These are phyloP conservation scores for Grigorovia yakushimaensis DNA, from an alignment of 805 yeast genomes.

Conservation along the genomic window DNA sequence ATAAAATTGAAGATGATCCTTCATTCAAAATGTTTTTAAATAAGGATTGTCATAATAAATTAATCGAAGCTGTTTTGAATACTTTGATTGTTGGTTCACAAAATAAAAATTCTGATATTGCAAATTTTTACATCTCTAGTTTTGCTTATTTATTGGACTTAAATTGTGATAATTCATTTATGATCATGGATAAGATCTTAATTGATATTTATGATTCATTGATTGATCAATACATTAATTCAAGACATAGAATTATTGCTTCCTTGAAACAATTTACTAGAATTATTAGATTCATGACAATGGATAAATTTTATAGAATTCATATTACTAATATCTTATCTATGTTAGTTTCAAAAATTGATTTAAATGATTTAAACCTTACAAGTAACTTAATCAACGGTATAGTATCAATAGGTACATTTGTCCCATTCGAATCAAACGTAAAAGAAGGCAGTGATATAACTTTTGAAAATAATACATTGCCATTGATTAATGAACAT, in stretches of 20 bases:
- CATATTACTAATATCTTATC: constrained; percentile 70
- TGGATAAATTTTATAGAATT: constrained; percentile 53
- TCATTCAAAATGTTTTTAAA: constrained; percentile 17
- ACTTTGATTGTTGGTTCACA: constrained; percentile 61
- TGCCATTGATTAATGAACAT: constrained; percentile 58
- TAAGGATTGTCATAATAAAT: constrained; percentile 25
- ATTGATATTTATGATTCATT: constrained; percentile 73
- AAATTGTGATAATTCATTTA: constrained; percentile 35
- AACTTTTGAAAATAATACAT: constrained; percentile 32
- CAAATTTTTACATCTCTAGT: constrained; percentile 48
- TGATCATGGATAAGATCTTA: constrained; percentile 44
- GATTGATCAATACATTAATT: constrained; percentile 50
- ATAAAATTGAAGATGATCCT: constrained; percentile 6
- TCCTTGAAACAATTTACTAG: constrained; percentile 62
- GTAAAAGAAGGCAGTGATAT: constrained; percentile 31
- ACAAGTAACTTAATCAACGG: constrained; percentile 63
- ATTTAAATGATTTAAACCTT: constrained; percentile 77
- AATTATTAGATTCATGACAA: constrained; percentile 57
- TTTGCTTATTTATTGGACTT: constrained; percentile 58
- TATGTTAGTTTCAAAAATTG: constrained; percentile 70
- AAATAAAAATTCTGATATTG: constrained; percentile 52
- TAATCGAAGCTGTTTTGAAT: constrained; percentile 37
- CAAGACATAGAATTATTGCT: constrained; percentile 71
- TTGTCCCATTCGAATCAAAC: constrained; percentile 62
- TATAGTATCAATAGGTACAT: constrained; percentile 60